phyloP scores from a whole-genome alignment of 768 basidiomycete genomes.

The Macrolepiota fuliginosa region DNA sequence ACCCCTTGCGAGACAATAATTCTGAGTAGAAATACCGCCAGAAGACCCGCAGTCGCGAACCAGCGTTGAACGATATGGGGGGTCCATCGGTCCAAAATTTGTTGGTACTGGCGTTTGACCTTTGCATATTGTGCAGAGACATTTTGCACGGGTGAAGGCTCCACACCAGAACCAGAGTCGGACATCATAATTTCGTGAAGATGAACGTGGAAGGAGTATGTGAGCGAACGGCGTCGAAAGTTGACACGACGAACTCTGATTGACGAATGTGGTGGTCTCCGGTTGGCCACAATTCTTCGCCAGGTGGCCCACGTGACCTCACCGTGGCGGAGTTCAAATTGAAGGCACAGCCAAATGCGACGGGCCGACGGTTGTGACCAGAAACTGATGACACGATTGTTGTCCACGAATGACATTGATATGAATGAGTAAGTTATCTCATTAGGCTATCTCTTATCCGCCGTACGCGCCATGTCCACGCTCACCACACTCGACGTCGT shows the following conservation, averaged over 20 bases:
- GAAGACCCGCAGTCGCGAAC: conserved; percentile 69
- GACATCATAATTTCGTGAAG: conserved; percentile 47
- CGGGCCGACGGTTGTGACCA: background rate
- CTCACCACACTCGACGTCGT: conserved; percentile 34
- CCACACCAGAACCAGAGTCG: conserved; percentile 42
- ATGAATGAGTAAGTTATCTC: background rate
- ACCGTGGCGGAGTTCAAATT: conserved; percentile 2
- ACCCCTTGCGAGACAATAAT: conserved; percentile 91
- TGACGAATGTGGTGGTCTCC: conserved; percentile 16
- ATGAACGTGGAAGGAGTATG: conserved; percentile 2
- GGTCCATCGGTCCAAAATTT: conserved; percentile 87
- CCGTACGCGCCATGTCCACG: background rate
- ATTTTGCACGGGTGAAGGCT: conserved; percentile 48
- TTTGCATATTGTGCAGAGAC: conserved; percentile 46
- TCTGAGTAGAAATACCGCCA: conserved; percentile 77
- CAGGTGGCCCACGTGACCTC: background rate
- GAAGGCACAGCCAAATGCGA: background rate
- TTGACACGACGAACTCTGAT: conserved; percentile 12
- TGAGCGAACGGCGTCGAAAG: conserved; percentile 15
- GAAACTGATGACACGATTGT: background rate
- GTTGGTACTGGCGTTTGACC: conserved; percentile 79
- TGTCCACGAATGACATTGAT: background rate
- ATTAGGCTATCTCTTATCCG: background rate
- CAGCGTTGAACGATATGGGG: conserved; percentile 90
- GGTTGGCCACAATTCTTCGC: conserved; percentile 3